phyloP scores from a whole-genome alignment of 2,329 filamentous ascomycete genomes.

The Gnomoniopsis smithogilvyi region DNA sequence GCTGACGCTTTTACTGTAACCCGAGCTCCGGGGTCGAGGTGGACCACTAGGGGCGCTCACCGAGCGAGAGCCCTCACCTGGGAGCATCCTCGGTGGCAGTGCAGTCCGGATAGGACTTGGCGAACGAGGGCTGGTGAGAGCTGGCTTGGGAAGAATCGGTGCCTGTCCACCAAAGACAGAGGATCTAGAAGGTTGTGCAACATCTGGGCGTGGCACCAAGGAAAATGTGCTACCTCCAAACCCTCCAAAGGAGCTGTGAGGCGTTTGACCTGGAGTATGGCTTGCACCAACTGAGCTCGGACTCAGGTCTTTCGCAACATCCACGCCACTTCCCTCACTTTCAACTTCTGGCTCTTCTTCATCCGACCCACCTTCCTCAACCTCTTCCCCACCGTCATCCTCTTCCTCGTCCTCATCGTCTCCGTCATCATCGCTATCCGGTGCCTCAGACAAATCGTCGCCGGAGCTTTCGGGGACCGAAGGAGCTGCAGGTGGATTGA shows the following conservation, averaged over 20 bases:
- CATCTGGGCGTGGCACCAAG: constrained; percentile 43
- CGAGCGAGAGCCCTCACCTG: constrained; percentile 51
- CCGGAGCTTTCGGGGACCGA: constrained; percentile 35
- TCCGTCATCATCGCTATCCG: constrained; percentile 26
- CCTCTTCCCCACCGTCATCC: constrained; percentile 37
- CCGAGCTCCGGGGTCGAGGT: constrained; percentile 26
- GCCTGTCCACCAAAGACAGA: constrained; percentile 54
- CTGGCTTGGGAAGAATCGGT: constrained; percentile 53
- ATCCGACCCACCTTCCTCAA: constrained; percentile 42
- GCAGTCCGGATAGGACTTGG: constrained; percentile 67
- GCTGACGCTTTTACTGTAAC: constrained; percentile 34
- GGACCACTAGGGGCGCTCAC: constrained; percentile 55
- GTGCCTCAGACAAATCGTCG: constrained; percentile 24
- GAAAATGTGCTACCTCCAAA: constrained; percentile 43
- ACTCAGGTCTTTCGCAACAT: constrained; percentile 62
- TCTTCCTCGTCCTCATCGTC: constrained; percentile 28
- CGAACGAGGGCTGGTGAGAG: constrained; percentile 61
- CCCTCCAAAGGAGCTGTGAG: constrained; percentile 57
- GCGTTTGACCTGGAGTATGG: constrained; percentile 50
- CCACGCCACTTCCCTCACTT: constrained; percentile 59
- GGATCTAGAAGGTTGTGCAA: constrained; percentile 36
- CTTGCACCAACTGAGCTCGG: constrained; percentile 42
- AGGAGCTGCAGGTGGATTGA: constrained; percentile 26
- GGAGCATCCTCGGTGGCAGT: constrained; percentile 46
- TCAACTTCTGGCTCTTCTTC: constrained; percentile 44